Evolutionary conservation across 2,329 filamentous ascomycete species (phyloP).

Genomic region (Pseudogymnoascus sp.): DNA sequence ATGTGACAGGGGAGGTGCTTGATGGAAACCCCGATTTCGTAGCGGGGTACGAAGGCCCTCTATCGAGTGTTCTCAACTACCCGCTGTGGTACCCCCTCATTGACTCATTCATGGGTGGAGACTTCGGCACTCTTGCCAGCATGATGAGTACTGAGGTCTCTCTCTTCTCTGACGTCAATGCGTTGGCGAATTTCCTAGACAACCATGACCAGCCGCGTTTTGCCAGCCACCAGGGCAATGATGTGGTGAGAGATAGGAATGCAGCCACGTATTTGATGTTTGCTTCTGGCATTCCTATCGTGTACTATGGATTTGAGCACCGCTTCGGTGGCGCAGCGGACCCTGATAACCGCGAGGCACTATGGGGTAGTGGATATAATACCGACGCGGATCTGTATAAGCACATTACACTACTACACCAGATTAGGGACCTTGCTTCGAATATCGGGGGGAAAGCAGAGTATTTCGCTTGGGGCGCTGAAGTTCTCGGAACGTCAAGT

Average conservation of each 20-base stretch:
- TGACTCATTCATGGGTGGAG: slow-evolving; percentile 26
- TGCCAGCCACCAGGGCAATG: slow-evolving; percentile 18
- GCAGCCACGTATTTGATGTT: slow-evolving; percentile 40
- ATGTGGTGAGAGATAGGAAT: slow-evolving; percentile 32
- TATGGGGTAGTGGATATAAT: slow-evolving; percentile 35
- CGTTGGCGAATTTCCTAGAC: slow-evolving; percentile 33
- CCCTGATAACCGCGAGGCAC: slow-evolving; percentile 36
- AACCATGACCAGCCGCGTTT: slow-evolving; percentile 37
- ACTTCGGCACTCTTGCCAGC: not conserved
- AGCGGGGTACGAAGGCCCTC: slow-evolving; percentile 39
- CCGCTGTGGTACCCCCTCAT: slow-evolving; percentile 33
- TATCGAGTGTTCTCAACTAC: slow-evolving; percentile 14
- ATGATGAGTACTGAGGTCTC: slow-evolving; percentile 25
- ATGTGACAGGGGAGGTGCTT: slow-evolving; percentile 52
- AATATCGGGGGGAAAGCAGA: not conserved
- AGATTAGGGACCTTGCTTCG: not conserved
- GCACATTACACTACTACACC: slow-evolving; percentile 22
- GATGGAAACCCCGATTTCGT: slow-evolving; percentile 43
- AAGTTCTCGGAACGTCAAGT: not conserved
- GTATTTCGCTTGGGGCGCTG: not conserved
- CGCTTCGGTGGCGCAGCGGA: slow-evolving; percentile 32
- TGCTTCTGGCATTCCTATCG: slow-evolving; percentile 41
- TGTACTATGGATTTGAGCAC: slow-evolving; percentile 46
- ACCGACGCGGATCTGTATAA: slow-evolving; percentile 32
- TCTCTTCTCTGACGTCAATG: not conserved